Evolutionary conservation across 2,329 filamentous ascomycete species (phyloP).

Genomic region (Aspergillus oerlinghausenensis): DNA sequence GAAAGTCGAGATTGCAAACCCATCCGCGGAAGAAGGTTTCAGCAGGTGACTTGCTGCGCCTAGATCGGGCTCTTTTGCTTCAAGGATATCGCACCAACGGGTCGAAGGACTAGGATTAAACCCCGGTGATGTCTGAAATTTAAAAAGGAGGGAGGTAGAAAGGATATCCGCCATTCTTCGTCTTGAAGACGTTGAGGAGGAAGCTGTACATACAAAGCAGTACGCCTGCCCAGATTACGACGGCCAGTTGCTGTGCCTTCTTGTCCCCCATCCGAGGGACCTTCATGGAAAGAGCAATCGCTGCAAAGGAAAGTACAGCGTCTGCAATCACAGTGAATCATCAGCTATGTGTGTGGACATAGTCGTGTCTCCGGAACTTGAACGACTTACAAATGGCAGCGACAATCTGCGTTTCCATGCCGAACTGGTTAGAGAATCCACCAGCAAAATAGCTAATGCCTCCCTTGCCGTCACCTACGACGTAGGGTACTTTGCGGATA

Average conservation of each 20-base stretch:
- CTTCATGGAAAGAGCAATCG: constrained; percentile 86
- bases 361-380: neutral
- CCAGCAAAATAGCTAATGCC: constrained; percentile 85
- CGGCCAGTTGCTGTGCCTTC: constrained; percentile 72
- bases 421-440: constrained; percentile 91
- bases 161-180: constrained; percentile 93
- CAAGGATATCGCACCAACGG: neutral
- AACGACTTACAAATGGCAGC: constrained; percentile 78
- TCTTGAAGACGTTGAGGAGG: constrained; percentile 84
- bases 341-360: constrained; percentile 2
- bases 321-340: constrained; percentile 45
- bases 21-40: neutral
- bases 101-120: neutral
- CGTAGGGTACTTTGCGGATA: constrained; percentile 92
- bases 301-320: constrained; percentile 78
- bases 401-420: constrained; percentile 91
- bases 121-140: neutral
- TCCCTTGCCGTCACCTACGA: constrained; percentile 75
- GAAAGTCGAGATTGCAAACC: neutral
- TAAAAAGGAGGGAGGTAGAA: constrained; percentile 90
- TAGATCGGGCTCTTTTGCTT: no score
- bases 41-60: neutral
- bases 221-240: constrained; percentile 72
- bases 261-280: constrained; percentile 80
- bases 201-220: constrained; percentile 88